Percentiles rank a stretch among this genome's conserved stretches.
Conservation (phyloP, 345 rosid species). For the Arabidopsis arenosa region DNA sequence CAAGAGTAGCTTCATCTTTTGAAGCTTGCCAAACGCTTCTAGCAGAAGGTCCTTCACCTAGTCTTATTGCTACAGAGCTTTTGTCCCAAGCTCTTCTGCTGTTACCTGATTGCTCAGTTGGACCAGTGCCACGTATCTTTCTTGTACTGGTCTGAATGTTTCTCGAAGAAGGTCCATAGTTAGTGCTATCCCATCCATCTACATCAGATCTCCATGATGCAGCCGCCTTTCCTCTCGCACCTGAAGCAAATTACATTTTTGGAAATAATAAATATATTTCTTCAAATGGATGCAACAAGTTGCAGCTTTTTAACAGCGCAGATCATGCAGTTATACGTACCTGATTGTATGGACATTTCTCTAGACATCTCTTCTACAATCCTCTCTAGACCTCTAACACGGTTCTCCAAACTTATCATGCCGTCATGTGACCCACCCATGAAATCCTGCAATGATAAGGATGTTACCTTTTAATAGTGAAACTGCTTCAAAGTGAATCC, state of each 20-base stretch:
- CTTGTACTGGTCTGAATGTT: constrained; percentile 63
- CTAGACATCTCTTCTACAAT: constrained; percentile 87
- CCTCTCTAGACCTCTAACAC: constrained; percentile 96
- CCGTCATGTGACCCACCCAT: constrained; percentile 98
- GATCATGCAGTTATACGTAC: constrained; percentile 66
- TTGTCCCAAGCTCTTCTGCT: constrained; percentile 91
- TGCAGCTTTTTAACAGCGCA: constrained; percentile 47
- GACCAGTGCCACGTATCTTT: constrained; percentile 58
- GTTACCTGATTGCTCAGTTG: constrained; percentile 59
- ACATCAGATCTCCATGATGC: constrained; percentile 73
- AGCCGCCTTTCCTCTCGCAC: constrained; percentile 64
- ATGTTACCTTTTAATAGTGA: constrained; percentile 34
- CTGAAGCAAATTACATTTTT: constrained; percentile 51
- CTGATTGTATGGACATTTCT: constrained; percentile 78
- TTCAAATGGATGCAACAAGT: constrained; percentile 46
- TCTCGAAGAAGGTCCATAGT: constrained; percentile 64
- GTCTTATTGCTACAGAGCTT: constrained; percentile 68
- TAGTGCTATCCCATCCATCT: constrained; percentile 75
- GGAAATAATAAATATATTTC: constrained; percentile 53
- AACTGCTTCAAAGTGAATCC: constrained; percentile 29
- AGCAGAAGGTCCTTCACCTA: constrained; percentile 98
- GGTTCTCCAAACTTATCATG: constrained; percentile 82
- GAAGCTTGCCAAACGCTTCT: constrained; percentile 99
- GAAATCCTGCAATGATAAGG: constrained; percentile 66
- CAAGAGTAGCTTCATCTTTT: constrained; percentile 96